Base-by-base conservation (phyloP, 768 basidiomycete genomes). In the Suillus sp. region DNA sequence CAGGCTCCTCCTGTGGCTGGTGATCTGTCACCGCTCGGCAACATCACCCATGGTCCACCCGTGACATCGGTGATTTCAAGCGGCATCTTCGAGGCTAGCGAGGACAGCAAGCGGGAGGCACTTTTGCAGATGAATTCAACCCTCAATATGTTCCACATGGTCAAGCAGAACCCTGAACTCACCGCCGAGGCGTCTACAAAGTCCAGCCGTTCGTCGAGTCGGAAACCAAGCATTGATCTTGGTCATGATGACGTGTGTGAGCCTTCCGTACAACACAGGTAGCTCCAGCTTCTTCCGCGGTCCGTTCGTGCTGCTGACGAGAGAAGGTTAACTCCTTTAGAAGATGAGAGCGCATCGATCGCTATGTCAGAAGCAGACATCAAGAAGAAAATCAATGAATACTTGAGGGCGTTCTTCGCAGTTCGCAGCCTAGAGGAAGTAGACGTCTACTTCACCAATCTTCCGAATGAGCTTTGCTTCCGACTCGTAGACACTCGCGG, bases 141-240 rank as follows among this genome's bases (percentile, higher is more conserved):
- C 64, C 84, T 86, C 53, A 95, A 95, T 76, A 94, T 94, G 89
- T 95, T 93, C 78, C 89, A 87, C 27, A 90, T 92, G 86, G 87
- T 95, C 58, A 85, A 83, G 67, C 85, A 88, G 72, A 81, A 80
- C 66, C 66, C 81, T 11, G 88, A 89, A 66, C 82, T 85, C 47
- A 77, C 80, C 0, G 78, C 79, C 5, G 91, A 91, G 30, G 72
- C 77, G 6, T 74, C 80, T 40, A 72, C 75, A 25, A 90, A 90
- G 75, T 74, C 86, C 72, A 85, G 75, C 64, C 75, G 79, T 54
- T 78, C 81, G 35, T 78, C 81, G 3, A 83, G 81, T 69, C 80
- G 82, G 61, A 85, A 83, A 71, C 71, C 80, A 9, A 82, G 81
- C 64, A 78, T 84, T 60, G 86, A 87, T 68, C 75, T 85, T 62